phyloP scores from a whole-genome alignment of 805 yeast species.

The Brettanomyces naardenensis region DNA sequence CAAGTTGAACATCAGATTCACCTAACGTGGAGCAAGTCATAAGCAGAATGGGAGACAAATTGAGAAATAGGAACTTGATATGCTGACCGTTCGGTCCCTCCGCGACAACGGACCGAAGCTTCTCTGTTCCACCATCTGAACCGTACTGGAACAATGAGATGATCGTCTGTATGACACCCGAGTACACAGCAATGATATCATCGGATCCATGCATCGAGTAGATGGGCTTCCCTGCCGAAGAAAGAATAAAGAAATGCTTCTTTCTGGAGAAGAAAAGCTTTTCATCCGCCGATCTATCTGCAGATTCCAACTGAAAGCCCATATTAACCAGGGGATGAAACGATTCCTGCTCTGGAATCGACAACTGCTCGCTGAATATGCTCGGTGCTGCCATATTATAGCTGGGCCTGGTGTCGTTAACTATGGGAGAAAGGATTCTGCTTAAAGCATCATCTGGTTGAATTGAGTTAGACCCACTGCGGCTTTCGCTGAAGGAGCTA shows the following conservation, averaged over 20 bases:
- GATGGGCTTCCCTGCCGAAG: conserved; percentile 84
- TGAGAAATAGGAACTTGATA: conserved; percentile 48
- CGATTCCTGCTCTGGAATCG: neutral
- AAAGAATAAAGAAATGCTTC: conserved; percentile 73
- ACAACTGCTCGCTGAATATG: conserved; percentile 4
- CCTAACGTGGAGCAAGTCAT: conserved; percentile 57
- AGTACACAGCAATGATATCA: conserved; percentile 55
- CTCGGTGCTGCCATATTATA: conserved; percentile 6
- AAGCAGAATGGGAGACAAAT: conserved; percentile 62
- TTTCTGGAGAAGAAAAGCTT: conserved; percentile 27
- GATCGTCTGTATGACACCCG: conserved; percentile 77
- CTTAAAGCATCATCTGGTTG: conserved; percentile 4
- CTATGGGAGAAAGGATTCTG: conserved; percentile 4
- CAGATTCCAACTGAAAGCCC: conserved; percentile 15
- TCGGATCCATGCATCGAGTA: conserved; percentile 73
- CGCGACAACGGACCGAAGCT: conserved; percentile 44
- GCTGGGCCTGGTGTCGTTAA: conserved; percentile 6
- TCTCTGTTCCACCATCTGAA: conserved; percentile 24
- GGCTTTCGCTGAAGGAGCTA: neutral
- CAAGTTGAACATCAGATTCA: conserved; percentile 43
- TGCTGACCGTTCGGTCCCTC: conserved; percentile 15
- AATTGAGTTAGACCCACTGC: neutral
- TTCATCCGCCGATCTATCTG: conserved; percentile 22
- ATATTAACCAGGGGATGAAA: conserved; percentile 9
- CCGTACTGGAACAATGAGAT: conserved; percentile 56